Evolutionary conservation across 768 basidiomycete species (phyloP), one percentile per base, ranked within the genome.

Genomic region (Hygrophorus russula): DNA sequence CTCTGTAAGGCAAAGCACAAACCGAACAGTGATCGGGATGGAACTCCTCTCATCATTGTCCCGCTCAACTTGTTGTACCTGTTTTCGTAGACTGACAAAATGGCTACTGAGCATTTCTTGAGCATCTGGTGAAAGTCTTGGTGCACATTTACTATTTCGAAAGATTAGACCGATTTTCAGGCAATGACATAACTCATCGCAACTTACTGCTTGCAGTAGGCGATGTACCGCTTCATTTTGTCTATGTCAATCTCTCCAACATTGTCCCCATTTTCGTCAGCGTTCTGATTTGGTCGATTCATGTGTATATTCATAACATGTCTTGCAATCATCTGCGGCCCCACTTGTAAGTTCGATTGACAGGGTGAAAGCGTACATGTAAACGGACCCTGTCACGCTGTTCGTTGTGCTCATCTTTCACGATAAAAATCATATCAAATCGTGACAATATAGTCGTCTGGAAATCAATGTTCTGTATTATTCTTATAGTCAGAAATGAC

Each of bases 371-470:
- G 28, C 9, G 34, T 14, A 32, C 10, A 27, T 12, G 18, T 20
- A 41, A 8, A 63, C 74, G 32, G 47, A 89, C 92, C 61, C 82
- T 79, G 60, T 99, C 96, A 38, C 96, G 76, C 32, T 71, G 68
- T 60, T 98, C 96, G 57, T 97, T 90, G 59, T 99, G 96, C 55
- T 98, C 92, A 54, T 99, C 96, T 59, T 87, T 90, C 47, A 99
- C 85, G 51, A 99, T 94, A 68, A 98, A 99, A 53, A 99, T 98
- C 93, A 99, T 94, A 59, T 99, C 96, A 62, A 99, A 99, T 45
- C 96, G 85, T 38, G 93, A 97, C 57, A 99, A 63, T 51, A 99
- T 97, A 1, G 96, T 98, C 5, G 93, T 96, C 65, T 96, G 92
- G 61, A 96, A 93, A 58, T 96, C 93, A 51, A 96, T 96, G 57